Percentiles rank a stretch among this genome's conserved stretches.
These are phyloP conservation scores for Aristolochia californica DNA, from an alignment of 164 flowering plant species.

Conservation along the genomic window DNA sequence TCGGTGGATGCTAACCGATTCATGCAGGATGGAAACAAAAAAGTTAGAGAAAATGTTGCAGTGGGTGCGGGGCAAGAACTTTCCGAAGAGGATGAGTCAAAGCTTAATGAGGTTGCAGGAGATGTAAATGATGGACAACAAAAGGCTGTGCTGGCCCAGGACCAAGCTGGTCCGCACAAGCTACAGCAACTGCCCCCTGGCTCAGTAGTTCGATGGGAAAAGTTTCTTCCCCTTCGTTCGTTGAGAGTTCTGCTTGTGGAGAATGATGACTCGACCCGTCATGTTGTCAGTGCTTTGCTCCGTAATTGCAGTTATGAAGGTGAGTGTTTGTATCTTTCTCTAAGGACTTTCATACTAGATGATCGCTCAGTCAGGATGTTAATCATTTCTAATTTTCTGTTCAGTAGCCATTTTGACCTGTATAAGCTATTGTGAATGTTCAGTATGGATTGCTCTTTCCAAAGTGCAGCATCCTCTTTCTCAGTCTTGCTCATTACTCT, in stretches of 20 bases:
- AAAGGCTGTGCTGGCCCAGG: conserved; percentile 9
- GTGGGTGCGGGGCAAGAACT: conserved; percentile 35
- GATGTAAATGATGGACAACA: conserved; percentile 14
- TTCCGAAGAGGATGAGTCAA: conserved; percentile 35
- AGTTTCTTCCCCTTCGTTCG: conserved; percentile 47
- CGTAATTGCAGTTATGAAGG: conserved; percentile 67
- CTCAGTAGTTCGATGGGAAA: conserved; percentile 45
- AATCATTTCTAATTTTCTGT: too few relatives aligned
- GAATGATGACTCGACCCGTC: conserved; percentile 60
- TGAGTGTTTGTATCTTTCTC: conserved; percentile 5
- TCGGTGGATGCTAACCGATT: conserved; percentile 22
- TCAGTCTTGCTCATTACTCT: too few relatives aligned
- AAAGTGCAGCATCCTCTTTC: too few relatives aligned
- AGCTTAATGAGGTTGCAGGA: conserved; percentile 17
- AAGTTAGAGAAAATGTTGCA: conserved; percentile 24
- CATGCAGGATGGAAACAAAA: conserved; percentile 24
- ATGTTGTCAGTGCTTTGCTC: conserved; percentile 52
- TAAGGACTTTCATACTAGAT: too few relatives aligned
- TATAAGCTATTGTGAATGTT: too few relatives aligned
- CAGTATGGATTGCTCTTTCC: too few relatives aligned
- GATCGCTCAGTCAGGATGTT: too few relatives aligned
- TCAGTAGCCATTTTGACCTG: too few relatives aligned
- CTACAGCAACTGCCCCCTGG: conserved; percentile 41
- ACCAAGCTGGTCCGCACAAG: conserved; percentile 16
- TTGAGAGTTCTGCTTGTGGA: conserved; percentile 54